Percentiles rank a stretch among this genome's conserved stretches.
Evolutionary conservation across 148 eudicot species (phyloP).

Genomic region (Chenopodium quinoa): DNA sequence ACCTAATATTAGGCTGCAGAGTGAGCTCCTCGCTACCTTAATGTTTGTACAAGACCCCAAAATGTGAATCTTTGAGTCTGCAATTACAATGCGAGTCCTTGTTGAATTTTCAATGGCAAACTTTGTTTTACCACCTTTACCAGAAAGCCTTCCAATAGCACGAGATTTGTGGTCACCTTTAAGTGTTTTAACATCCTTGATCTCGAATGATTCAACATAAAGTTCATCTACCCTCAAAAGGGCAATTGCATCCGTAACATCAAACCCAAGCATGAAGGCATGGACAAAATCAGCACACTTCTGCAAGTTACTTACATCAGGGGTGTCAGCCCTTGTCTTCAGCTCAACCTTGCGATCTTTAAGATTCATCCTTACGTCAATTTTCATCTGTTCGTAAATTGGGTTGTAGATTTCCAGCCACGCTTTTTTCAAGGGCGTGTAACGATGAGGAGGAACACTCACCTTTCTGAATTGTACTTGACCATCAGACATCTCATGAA

Average conservation of each 20-base stretch:
- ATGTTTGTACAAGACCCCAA: constrained; percentile 66
- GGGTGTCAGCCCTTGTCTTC: constrained; percentile 69
- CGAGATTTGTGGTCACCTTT: constrained; percentile 78
- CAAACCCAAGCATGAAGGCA: constrained; percentile 86
- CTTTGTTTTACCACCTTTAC: constrained; percentile 85
- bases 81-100: constrained; percentile 78
- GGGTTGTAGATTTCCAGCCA: constrained; percentile 86
- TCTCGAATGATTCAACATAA: constrained; percentile 70
- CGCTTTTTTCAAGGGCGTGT: constrained; percentile 64
- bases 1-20: constrained; percentile 80
- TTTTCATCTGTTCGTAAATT: constrained; percentile 72
- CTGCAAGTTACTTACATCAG: constrained; percentile 71
- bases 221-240: constrained; percentile 73
- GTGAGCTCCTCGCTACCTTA: constrained; percentile 70
- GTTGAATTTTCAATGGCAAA: constrained; percentile 91
- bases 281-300: constrained; percentile 80
- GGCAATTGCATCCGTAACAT: constrained; percentile 62
- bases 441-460: constrained; percentile 69
- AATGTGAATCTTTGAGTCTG: constrained; percentile 68
- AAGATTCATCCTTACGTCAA: constrained; percentile 82
- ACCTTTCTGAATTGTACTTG: constrained; percentile 61
- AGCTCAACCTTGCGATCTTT: constrained; percentile 69
- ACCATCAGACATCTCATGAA: constrained; percentile 82
- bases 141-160: constrained; percentile 82
- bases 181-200: constrained; percentile 84